phyloP scores from a whole-genome alignment of 495 filamentous ascomycete species.

The Penicillium antarcticum region DNA sequence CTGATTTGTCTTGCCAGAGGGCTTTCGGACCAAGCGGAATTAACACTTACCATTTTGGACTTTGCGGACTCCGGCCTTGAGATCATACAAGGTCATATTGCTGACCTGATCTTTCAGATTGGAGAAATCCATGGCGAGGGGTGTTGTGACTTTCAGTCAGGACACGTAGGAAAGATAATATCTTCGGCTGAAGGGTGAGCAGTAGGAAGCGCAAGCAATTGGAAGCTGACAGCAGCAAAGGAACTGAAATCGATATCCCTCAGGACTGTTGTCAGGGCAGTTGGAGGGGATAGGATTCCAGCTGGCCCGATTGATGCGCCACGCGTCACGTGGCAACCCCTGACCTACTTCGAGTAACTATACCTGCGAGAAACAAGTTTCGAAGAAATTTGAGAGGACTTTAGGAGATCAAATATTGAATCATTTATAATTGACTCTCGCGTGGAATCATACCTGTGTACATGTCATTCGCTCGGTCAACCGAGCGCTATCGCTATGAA shows the following conservation, averaged over 20 bases:
- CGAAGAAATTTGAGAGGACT: not conserved
- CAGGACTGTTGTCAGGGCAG: conserved; percentile 12
- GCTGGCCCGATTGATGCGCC: conserved; percentile 35
- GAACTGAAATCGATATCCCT: conserved; percentile 17
- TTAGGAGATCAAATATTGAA: not conserved
- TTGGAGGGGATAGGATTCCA: conserved; percentile 28
- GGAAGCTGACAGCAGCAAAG: conserved; percentile 4
- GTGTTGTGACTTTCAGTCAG: conserved; percentile 11
- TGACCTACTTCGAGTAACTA: conserved; percentile 15
- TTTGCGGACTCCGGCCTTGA: conserved; percentile 96
- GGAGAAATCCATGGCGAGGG: conserved; percentile 73
- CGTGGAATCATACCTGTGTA: conserved; percentile 22
- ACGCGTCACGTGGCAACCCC: conserved; percentile 40
- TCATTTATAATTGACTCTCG: conserved; percentile 1
- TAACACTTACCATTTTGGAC: conserved; percentile 86
- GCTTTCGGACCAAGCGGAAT: not conserved
- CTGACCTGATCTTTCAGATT: conserved; percentile 83
- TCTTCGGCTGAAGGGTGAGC: not conserved
- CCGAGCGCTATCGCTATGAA: conserved; percentile 22
- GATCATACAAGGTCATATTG: conserved; percentile 93
- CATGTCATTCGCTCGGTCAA: conserved; percentile 21
- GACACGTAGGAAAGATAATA: conserved; percentile 4
- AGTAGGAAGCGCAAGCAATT: conserved; percentile 7
- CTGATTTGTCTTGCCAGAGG: conserved; percentile 4
- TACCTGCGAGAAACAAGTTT: not conserved